Conservation (phyloP, 441 rosid genomes). For the Biscutella laevigata region DNA sequence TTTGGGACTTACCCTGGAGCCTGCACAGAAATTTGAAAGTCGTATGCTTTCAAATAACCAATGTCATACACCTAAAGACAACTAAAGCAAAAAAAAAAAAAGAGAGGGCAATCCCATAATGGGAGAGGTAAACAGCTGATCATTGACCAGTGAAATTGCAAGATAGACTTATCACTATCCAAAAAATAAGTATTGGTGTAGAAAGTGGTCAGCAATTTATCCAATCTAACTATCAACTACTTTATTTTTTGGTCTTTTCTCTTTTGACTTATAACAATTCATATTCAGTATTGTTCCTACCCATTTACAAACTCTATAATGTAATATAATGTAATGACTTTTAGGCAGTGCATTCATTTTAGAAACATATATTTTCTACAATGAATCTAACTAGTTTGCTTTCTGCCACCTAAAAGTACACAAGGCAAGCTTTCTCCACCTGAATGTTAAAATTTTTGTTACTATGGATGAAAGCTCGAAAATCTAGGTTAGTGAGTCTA, state of each 20-base stretch:
- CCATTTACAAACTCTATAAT: not conserved
- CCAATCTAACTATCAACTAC: not conserved
- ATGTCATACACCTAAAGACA: too few species aligned
- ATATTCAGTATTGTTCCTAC: too few species aligned
- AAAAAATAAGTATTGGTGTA: not conserved
- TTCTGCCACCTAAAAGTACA: not conserved
- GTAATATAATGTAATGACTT: not conserved
- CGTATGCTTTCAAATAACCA: too few species aligned
- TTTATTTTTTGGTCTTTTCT: not conserved
- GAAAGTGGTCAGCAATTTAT: not conserved
- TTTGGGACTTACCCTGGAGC: slow-evolving; percentile 72
- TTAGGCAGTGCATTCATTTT: not conserved
- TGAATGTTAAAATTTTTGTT: not conserved
- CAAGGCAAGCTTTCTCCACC: not conserved
- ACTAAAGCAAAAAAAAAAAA: too few species aligned
- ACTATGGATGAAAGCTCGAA: too few species aligned
- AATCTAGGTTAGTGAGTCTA: not conserved
- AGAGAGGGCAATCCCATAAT: too few species aligned
- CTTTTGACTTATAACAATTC: not conserved
- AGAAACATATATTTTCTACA: not conserved
- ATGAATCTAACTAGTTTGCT: not conserved
- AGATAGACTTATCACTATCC: not conserved
- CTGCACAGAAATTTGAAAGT: slow-evolving; percentile 25
- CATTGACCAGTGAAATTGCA: too few species aligned
- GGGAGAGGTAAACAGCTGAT: too few species aligned